Evolutionary conservation across 768 basidiomycete genomes (phyloP).

Genomic region (Obba rivulosa): DNA sequence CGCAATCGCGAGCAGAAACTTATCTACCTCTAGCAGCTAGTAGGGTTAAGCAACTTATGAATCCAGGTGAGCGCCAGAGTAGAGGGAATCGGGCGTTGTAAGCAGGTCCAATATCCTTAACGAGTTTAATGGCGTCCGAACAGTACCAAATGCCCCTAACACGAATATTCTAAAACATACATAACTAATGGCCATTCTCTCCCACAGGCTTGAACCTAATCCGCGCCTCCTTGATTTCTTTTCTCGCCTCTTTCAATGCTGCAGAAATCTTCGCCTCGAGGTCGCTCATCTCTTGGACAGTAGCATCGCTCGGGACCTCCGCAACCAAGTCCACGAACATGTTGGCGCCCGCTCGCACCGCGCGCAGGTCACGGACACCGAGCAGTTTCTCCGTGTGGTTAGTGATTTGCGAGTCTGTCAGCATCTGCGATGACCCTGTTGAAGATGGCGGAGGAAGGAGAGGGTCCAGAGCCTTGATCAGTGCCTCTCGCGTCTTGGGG

Average conservation of each 20-base stretch:
- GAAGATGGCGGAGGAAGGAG: slow-evolving; percentile 33
- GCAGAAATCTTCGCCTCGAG: slow-evolving; percentile 59
- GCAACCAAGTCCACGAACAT: slow-evolving; percentile 82
- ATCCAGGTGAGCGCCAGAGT: too few relatives aligned
- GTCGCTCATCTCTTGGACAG: slow-evolving; percentile 49
- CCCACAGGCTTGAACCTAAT: slow-evolving; percentile 54
- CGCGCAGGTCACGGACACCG: slow-evolving; percentile 52
- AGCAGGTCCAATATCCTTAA: too few relatives aligned
- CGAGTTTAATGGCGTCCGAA: too few relatives aligned
- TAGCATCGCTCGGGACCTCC: slow-evolving; percentile 54
- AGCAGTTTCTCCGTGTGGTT: slow-evolving; percentile 28
- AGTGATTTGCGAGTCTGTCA: slow-evolving; percentile 6
- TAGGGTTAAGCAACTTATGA: too few relatives aligned
- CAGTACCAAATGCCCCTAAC: too few relatives aligned
- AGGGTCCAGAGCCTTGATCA: slow-evolving; percentile 55
- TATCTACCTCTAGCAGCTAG: too few relatives aligned
- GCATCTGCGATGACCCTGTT: slow-evolving; percentile 15
- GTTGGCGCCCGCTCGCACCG: slow-evolving; percentile 73
- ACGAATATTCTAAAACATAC: background rate
- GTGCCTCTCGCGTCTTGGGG: slow-evolving; percentile 40
- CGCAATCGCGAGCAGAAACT: too few relatives aligned
- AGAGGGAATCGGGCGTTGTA: too few relatives aligned
- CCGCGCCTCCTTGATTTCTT: slow-evolving; percentile 68
- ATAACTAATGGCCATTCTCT: background rate
- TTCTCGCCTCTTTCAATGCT: slow-evolving; percentile 49